phyloP scores from a whole-genome alignment of 164 flowering plant species.

The Berberis thunbergii region DNA sequence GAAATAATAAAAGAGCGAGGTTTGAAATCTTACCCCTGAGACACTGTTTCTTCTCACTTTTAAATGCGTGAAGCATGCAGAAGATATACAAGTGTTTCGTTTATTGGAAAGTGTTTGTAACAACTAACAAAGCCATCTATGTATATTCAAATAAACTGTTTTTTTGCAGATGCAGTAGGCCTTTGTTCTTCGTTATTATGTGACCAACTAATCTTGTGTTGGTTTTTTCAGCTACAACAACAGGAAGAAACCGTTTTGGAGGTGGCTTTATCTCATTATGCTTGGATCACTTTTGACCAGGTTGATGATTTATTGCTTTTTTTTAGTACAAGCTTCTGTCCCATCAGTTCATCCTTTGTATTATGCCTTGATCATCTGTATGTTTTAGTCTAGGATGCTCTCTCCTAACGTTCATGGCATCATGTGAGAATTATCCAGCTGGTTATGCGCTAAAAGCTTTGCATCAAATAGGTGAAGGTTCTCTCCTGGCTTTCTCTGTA shows the following conservation, averaged over 20 bases:
- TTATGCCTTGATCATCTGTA: conserved; percentile 16
- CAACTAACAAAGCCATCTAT: too few relatives aligned
- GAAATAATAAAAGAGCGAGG: too few relatives aligned
- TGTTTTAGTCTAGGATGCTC: conserved; percentile 81
- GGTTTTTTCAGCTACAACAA: conserved; percentile 68
- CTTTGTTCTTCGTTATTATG: too few relatives aligned
- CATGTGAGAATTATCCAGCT: conserved; percentile 83
- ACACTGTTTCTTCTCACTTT: too few relatives aligned
- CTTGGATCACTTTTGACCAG: conserved; percentile 61
- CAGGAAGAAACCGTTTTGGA: conserved; percentile 70
- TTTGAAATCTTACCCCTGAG: too few relatives aligned
- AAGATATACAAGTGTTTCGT: too few relatives aligned
- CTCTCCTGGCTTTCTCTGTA: conserved; percentile 2
- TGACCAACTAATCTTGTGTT: not conserved
- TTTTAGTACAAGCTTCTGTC: not conserved
- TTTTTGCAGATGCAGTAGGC: too few relatives aligned
- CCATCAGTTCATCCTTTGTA: not conserved
- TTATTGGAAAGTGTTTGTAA: too few relatives aligned
- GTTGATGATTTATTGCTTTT: conserved; percentile 21
- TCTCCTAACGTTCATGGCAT: conserved; percentile 63
- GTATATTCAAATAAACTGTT: too few relatives aligned
- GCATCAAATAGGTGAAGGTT: conserved; percentile 53
- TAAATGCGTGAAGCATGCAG: too few relatives aligned
- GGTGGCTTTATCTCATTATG: conserved; percentile 42
- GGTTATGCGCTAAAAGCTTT: conserved; percentile 66